Conservation (phyloP, 2,329 filamentous ascomycete species). For the Fusarium oxysporum region DNA sequence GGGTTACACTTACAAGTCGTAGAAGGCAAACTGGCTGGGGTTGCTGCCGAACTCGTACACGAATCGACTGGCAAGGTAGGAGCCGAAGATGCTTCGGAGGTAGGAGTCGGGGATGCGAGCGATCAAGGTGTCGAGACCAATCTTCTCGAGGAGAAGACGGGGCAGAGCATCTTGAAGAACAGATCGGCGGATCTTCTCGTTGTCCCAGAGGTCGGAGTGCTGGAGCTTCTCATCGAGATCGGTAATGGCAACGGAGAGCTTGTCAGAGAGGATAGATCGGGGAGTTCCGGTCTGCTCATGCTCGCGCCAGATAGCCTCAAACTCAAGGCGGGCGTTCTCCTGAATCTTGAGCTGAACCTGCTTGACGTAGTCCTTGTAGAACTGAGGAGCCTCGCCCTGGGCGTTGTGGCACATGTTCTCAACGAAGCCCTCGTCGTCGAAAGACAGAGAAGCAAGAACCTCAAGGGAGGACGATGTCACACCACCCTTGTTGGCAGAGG, state of each 20-base stretch:
- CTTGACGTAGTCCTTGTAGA: slow-evolving; percentile 94
- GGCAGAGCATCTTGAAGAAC: slow-evolving; percentile 90
- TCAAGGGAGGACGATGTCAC: slow-evolving; percentile 98
- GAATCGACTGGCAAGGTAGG: slow-evolving; percentile 93
- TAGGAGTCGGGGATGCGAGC: slow-evolving; percentile 91
- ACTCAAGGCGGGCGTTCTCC: slow-evolving; percentile 91
- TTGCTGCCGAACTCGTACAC: slow-evolving; percentile 95
- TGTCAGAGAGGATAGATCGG: slow-evolving; percentile 90
- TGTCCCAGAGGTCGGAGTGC: slow-evolving; percentile 90
- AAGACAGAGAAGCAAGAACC: slow-evolving; percentile 92
- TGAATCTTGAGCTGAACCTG: slow-evolving; percentile 91
- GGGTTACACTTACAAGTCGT: slow-evolving; percentile 83
- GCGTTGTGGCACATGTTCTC: slow-evolving; percentile 92
- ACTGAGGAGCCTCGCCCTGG: slow-evolving; percentile 79
- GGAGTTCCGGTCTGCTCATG: slow-evolving; percentile 82
- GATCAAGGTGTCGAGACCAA: slow-evolving; percentile 90
- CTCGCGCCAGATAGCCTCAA: slow-evolving; percentile 98
- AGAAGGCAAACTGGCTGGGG: slow-evolving; percentile 97
- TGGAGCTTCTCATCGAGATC: slow-evolving; percentile 96
- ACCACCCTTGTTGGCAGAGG: slow-evolving; percentile 97
- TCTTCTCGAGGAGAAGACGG: slow-evolving; percentile 84
- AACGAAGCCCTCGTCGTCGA: slow-evolving; percentile 89
- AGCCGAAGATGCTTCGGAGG: slow-evolving; percentile 94
- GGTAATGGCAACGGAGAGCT: slow-evolving; percentile 92
- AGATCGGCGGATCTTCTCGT: slow-evolving; percentile 79